Evolutionary conservation across 192 early-diverging fungal species (phyloP).

Genomic region (Coemansia erecta): DNA sequence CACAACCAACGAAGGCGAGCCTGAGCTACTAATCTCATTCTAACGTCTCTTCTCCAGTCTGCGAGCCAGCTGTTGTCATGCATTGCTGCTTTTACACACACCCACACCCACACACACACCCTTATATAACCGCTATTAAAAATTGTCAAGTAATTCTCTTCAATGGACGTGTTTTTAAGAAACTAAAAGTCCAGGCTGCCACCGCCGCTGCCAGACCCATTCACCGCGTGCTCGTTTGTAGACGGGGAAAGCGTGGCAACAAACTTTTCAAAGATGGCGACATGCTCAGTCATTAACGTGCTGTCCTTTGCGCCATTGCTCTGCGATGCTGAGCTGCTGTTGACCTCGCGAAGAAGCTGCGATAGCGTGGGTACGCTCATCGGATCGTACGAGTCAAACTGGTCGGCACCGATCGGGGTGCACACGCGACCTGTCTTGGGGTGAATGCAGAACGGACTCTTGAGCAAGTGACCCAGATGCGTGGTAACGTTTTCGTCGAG

Average conservation of each 20-base stretch:
- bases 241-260: slow-evolving; percentile 40
- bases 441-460: slow-evolving; percentile 96
- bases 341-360: slow-evolving; percentile 65
- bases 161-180: neutral
- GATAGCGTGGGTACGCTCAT: slow-evolving; percentile 70
- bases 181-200: slow-evolving; percentile 38
- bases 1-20: slow-evolving; percentile 42
- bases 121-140: neutral
- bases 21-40: slow-evolving; percentile 50
- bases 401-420: slow-evolving; percentile 80
- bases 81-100: neutral
- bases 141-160: no score
- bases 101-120: no score
- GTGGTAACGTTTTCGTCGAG: slow-evolving; percentile 91
- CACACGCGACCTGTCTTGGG: slow-evolving; percentile 94
- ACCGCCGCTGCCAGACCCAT: neutral
- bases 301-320: slow-evolving; percentile 16
- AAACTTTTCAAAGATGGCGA: slow-evolving; percentile 68
- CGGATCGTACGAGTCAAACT: slow-evolving; percentile 84
- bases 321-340: slow-evolving; percentile 19
- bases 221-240: neutral
- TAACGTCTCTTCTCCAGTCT: neutral
- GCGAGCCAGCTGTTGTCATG: neutral
- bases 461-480: slow-evolving; percentile 91
- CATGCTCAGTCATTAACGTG: slow-evolving; percentile 58